Percentiles rank a stretch among this genome's conserved stretches.
phyloP scores from a whole-genome alignment of 495 filamentous ascomycete genomes.

The Symbiotaphrina buchneri region DNA sequence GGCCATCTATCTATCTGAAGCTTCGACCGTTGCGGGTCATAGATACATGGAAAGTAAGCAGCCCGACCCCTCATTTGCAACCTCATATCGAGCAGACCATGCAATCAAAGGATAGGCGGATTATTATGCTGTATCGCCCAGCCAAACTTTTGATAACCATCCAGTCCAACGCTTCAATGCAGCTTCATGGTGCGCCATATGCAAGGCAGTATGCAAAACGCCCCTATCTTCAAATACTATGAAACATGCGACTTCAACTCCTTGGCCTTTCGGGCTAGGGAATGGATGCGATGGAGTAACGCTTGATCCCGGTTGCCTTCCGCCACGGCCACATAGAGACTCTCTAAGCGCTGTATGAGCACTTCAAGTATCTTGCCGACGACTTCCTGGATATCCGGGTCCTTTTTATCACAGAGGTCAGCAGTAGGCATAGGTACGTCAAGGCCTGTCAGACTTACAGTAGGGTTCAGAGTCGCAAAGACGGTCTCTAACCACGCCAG shows the following conservation, averaged over 20 bases:
- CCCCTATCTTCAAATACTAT: too few species aligned
- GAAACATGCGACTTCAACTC: slow-evolving; percentile 18
- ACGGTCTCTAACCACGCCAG: slow-evolving; percentile 60
- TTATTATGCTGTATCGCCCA: too few species aligned
- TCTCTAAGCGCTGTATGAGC: slow-evolving; percentile 45
- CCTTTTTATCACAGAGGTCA: slow-evolving; percentile 30
- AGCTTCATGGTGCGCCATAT: too few species aligned
- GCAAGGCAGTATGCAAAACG: too few species aligned
- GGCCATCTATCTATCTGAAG: too few species aligned
- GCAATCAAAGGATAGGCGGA: too few species aligned
- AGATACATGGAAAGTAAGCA: too few species aligned
- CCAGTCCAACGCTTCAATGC: too few species aligned
- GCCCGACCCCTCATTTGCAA: too few species aligned
- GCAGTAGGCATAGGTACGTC: slow-evolving; percentile 6
- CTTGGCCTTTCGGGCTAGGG: slow-evolving; percentile 26
- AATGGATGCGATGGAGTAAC: slow-evolving; percentile 36
- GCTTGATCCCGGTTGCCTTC: slow-evolving; percentile 35
- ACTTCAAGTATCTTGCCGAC: slow-evolving; percentile 51
- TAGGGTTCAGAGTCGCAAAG: slow-evolving; percentile 27
- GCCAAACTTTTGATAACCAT: too few species aligned
- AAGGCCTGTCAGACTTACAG: slow-evolving; percentile 14
- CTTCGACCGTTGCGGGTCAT: too few species aligned
- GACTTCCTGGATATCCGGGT: slow-evolving; percentile 52
- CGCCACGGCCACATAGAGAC: slow-evolving; percentile 43
- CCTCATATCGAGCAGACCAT: too few species aligned